A percentile compares a stretch with the other conserved stretches of the same genome.
These are phyloP conservation scores for Ophiosphaerella herpotricha DNA, from an alignment of 2,329 filamentous ascomycete genomes.

Conservation along the genomic window DNA sequence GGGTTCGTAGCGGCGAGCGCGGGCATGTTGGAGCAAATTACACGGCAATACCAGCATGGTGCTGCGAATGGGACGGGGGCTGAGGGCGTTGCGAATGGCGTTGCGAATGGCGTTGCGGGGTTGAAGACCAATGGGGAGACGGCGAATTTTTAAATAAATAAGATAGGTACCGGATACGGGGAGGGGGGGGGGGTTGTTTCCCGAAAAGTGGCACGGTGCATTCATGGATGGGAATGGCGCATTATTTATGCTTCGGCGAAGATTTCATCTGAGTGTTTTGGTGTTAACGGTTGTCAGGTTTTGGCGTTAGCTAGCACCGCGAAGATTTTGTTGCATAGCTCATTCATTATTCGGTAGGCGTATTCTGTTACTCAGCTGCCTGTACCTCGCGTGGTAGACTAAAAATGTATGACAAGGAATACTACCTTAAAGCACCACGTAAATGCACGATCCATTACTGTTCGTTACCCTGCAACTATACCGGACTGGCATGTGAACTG, in stretches of 20 bases:
- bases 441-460: neutral
- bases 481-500: neutral
- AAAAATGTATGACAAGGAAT: no score
- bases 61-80: slow-evolving; percentile 12
- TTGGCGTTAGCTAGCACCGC: no score
- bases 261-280: no score
- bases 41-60: slow-evolving; percentile 31
- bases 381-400: no score
- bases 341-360: no score
- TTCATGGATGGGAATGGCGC: no score
- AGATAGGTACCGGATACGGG: neutral
- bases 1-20: slow-evolving; percentile 82
- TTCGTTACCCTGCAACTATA: neutral
- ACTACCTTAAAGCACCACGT: neutral
- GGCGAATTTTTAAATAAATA: slow-evolving; percentile 12
- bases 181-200: no score
- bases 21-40: slow-evolving; percentile 63
- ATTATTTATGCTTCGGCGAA: no score
- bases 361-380: no score
- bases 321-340: no score
- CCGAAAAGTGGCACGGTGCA: no score
- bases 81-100: slow-evolving; percentile 27
- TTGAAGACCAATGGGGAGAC: slow-evolving; percentile 24
- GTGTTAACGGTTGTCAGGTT: no score
- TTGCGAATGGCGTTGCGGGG: slow-evolving; percentile 31